These are phyloP conservation scores for Rutidosis leptorrhynchoides DNA, from an alignment of 129 eudicot genomes.

Conservation along the genomic window DNA sequence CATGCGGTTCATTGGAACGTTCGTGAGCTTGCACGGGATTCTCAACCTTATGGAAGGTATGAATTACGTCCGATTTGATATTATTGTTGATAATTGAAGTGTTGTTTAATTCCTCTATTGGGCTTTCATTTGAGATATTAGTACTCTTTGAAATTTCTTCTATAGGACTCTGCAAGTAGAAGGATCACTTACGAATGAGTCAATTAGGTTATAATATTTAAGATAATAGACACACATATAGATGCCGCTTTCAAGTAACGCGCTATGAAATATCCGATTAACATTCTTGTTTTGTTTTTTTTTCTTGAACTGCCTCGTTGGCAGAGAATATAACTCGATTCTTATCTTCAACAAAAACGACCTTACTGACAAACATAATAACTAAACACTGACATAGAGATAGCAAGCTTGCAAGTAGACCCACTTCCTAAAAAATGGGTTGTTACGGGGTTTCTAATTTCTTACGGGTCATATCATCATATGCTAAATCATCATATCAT, in stretches of 20 bases:
- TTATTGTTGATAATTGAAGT: conserved; percentile 40
- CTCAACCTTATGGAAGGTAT: conserved; percentile 15
- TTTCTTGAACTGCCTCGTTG: conserved; percentile 2
- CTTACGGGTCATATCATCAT: neutral
- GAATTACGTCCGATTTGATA: conserved; percentile 21
- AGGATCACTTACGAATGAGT: neutral
- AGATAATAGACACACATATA: neutral
- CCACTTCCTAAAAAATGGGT: neutral
- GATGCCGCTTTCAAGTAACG: neutral
- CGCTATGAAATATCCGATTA: neutral
- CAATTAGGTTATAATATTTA: neutral
- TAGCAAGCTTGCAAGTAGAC: neutral
- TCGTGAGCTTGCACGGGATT: conserved; percentile 19
- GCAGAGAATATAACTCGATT: neutral
- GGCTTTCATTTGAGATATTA: conserved; percentile 16
- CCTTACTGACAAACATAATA: neutral
- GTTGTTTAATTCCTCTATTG: conserved; percentile 36
- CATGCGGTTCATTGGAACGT: conserved; percentile 16
- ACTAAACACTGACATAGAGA: neutral
- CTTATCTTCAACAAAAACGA: neutral
- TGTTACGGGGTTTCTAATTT: neutral
- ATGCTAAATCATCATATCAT: neutral
- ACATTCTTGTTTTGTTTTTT: neutral
- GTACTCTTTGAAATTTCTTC: conserved; percentile 24
- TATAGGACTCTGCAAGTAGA: conserved; percentile 39